These are phyloP conservation scores for Termitomyces sp. DNA, from an alignment of 768 basidiomycete species.

Conservation along the genomic window DNA sequence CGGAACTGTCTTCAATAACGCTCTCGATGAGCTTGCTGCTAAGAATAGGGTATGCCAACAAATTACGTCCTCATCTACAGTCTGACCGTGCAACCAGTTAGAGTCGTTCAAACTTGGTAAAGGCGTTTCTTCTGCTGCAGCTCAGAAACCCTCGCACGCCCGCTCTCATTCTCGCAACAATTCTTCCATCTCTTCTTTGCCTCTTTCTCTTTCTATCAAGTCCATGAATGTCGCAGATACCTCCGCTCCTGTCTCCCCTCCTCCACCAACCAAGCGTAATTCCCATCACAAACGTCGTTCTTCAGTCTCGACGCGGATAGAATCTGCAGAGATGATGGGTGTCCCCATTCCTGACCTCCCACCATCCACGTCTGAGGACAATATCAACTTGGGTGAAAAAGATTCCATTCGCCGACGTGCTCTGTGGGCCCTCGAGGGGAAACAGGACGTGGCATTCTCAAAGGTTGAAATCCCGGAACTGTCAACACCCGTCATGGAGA, in stretches of 20 bases:
- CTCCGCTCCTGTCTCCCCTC: conserved; percentile 23
- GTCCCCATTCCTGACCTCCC: conserved; percentile 66
- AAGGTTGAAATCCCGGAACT: conserved; percentile 86
- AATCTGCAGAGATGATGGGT: conserved; percentile 91
- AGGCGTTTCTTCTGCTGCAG: conserved; percentile 32
- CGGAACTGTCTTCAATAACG: conserved; percentile 19
- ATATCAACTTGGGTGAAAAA: conserved; percentile 63
- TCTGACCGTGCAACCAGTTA: conserved; percentile 38
- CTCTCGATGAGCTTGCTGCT: conserved; percentile 32
- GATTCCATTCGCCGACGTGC: conserved; percentile 80
- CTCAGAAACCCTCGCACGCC: conserved; percentile 44
- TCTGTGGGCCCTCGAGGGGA: conserved; percentile 84
- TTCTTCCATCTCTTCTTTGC: conserved; percentile 35
- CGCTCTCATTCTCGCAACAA: conserved; percentile 75
- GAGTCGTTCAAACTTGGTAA: conserved; percentile 70
- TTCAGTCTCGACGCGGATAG: conserved; percentile 83
- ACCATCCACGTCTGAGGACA: conserved; percentile 56
- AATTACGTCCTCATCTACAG: neutral
- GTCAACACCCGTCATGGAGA: conserved; percentile 50
- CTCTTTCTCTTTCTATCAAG: conserved; percentile 36
- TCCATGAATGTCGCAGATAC: conserved; percentile 33
- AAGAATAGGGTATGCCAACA: conserved; percentile 33
- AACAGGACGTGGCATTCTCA: conserved; percentile 61
- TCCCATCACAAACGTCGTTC: conserved; percentile 85
- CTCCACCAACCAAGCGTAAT: conserved; percentile 49